These are phyloP conservation scores for Entophlyctis helioformis DNA, from an alignment of 192 early-diverging fungal species.

Conservation along the genomic window DNA sequence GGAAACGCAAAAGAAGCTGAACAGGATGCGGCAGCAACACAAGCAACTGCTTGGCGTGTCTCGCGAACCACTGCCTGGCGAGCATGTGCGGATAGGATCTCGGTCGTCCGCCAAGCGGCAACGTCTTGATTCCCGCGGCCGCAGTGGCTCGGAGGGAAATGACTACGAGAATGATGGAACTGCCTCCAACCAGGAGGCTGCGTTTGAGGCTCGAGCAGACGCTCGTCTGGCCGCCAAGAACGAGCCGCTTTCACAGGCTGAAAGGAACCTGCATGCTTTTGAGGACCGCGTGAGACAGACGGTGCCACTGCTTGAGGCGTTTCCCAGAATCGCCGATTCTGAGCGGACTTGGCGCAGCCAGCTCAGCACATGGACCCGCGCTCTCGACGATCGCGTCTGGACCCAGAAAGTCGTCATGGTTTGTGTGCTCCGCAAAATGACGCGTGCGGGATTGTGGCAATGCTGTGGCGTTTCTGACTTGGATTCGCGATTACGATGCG, in stretches of 20 bases:
- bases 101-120: too few species aligned
- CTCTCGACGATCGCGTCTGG: slow-evolving; percentile 11
- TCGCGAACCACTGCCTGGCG: too few species aligned
- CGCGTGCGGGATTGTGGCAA: neutral
- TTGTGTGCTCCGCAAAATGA: too few species aligned
- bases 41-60: neutral
- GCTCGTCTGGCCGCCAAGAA: neutral
- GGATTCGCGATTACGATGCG: neutral
- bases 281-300: neutral
- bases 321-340: neutral
- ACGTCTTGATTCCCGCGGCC: too few species aligned
- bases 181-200: neutral
- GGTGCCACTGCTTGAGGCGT: neutral
- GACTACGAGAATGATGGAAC: neutral
- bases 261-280: neutral
- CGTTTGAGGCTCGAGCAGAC: neutral
- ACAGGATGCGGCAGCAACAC: neutral
- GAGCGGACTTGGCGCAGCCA: slow-evolving; percentile 2
- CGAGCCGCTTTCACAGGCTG: neutral
- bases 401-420: slow-evolving; percentile 2
- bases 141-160: too few species aligned
- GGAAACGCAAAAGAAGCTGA: neutral
- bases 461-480: neutral
- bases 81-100: too few species aligned
- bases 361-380: slow-evolving; percentile 2